Conservation (phyloP, 192 early-diverging fungal genomes). For the Gonapodya sp. region DNA sequence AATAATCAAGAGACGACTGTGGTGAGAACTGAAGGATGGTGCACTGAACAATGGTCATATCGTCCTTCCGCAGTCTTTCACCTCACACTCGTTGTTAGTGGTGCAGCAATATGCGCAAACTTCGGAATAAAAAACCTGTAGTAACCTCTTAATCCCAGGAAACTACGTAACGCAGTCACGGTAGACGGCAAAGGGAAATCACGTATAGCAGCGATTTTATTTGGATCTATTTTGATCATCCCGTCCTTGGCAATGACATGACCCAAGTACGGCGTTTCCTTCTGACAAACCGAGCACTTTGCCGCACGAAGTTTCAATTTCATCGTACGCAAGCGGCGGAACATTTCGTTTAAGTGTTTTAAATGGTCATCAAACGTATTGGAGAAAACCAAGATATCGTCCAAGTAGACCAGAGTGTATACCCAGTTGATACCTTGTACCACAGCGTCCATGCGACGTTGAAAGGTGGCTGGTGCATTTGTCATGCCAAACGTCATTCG, state of each 20-base stretch:
- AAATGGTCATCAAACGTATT: conserved; percentile 7
- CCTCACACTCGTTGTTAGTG: no score
- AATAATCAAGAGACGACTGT: no score
- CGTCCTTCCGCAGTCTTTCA: no score
- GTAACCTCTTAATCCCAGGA: conserved; percentile 24
- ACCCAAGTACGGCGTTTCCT: neutral
- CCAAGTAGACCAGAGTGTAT: conserved; percentile 21
- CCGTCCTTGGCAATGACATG: conserved; percentile 21
- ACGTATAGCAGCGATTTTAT: conserved; percentile 19
- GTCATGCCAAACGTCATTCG: conserved; percentile 27
- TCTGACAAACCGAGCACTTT: conserved; percentile 23
- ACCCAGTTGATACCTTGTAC: conserved; percentile 14
- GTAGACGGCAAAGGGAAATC: conserved; percentile 18
- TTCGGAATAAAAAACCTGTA: conserved; percentile 23
- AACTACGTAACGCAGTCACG: conserved; percentile 10
- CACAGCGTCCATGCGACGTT: conserved; percentile 28
- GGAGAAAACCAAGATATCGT: conserved; percentile 41
- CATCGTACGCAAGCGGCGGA: conserved; percentile 19
- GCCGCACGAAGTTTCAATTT: conserved; percentile 22
- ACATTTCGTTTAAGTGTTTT: conserved; percentile 14
- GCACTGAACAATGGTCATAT: no score
- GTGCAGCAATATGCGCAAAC: conserved; percentile 15
- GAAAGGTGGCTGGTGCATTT: conserved; percentile 29
- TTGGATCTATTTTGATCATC: no score
- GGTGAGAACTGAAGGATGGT: no score